A percentile compares a stretch with the other conserved stretches of the same genome.
Conservation (phyloP, 83 land plant genomes). For the Picea mariana region DNA sequence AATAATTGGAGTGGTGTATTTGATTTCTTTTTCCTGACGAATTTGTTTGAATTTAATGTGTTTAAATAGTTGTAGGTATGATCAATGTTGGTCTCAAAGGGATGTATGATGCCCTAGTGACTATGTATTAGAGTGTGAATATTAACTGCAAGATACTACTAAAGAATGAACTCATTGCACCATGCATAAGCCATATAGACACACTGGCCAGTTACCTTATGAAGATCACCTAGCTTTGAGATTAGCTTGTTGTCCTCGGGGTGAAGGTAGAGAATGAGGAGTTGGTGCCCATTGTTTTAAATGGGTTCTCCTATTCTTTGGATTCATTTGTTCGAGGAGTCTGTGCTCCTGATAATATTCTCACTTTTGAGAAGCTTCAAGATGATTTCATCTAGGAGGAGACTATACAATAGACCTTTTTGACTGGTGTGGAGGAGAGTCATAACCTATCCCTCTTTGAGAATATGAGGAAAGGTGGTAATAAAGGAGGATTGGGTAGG, state of each 20-base stretch:
- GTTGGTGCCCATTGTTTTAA: neutral
- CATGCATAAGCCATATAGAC: too few species aligned
- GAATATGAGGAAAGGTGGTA: neutral
- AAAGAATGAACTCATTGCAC: neutral
- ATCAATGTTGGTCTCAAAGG: neutral
- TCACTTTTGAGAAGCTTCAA: neutral
- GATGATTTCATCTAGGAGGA: neutral
- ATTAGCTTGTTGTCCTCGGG: neutral
- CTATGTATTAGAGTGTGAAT: neutral
- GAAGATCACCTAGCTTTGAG: neutral
- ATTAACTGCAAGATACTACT: neutral
- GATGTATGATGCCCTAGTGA: neutral
- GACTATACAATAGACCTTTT: neutral
- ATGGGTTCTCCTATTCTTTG: neutral
- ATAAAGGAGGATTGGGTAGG: neutral
- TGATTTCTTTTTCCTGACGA: too few species aligned
- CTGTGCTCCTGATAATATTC: neutral
- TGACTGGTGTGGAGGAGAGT: neutral
- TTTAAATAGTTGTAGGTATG: neutral
- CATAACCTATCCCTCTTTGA: neutral
- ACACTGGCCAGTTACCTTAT: neutral
- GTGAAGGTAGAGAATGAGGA: neutral
- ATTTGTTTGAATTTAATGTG: neutral
- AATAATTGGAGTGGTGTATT: too few species aligned
- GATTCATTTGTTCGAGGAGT: neutral